These are phyloP conservation scores for Neurospora sp. DNA, from an alignment of 495 filamentous ascomycete genomes.

Conservation along the genomic window DNA sequence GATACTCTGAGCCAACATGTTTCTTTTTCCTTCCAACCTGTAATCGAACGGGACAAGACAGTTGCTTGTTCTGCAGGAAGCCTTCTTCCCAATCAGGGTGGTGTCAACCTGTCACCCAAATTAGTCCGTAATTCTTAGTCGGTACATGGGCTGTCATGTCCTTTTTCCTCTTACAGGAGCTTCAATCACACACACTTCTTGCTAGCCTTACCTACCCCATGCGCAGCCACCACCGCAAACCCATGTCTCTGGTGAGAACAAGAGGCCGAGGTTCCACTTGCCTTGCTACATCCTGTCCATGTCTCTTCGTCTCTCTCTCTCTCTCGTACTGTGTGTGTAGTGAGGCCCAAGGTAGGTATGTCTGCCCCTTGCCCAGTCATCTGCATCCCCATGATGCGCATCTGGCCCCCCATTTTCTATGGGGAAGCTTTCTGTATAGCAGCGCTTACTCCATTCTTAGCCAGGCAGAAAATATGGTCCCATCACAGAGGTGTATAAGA, in stretches of 20 bases:
- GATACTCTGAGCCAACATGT: background rate
- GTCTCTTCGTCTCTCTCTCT: background rate
- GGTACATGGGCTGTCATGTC: background rate
- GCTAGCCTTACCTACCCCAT: background rate
- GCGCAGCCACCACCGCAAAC: background rate
- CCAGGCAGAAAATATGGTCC: slow-evolving; percentile 22
- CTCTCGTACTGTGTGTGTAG: background rate
- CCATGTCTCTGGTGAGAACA: background rate
- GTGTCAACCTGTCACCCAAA: slow-evolving; percentile 9
- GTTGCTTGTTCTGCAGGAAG: slow-evolving; percentile 7
- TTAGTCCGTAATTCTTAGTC: background rate
- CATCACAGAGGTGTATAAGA: slow-evolving; percentile 23
- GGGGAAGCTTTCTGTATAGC: slow-evolving; percentile 9
- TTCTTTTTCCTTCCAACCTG: background rate
- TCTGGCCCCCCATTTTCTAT: slow-evolving; percentile 22
- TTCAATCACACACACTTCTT: background rate
- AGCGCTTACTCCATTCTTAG: slow-evolving; percentile 23
- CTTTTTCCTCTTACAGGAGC: background rate
- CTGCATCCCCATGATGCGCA: slow-evolving; percentile 15
- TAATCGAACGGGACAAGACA: slow-evolving; percentile 7
- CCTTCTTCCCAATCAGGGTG: slow-evolving; percentile 16
- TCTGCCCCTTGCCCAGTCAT: slow-evolving; percentile 1
- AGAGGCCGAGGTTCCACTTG: background rate
- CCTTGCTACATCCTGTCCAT: background rate
- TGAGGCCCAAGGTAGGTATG: background rate